Base-by-base conservation (phyloP, 1,284 basidiomycete species). In the Pseudozyma pruni region DNA sequence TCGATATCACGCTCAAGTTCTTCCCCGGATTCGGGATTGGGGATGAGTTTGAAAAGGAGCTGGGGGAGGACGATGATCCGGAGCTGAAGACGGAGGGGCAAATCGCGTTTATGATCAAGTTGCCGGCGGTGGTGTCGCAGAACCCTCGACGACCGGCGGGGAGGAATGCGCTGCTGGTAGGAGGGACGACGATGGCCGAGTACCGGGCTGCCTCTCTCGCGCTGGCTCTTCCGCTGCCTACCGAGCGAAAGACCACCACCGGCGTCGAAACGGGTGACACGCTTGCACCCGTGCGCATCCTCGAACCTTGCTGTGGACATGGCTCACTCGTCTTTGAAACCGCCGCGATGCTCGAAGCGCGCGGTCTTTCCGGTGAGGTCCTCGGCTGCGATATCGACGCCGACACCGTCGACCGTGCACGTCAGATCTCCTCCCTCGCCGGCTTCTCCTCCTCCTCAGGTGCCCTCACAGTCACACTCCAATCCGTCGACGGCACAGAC, bases 241-340 rank as follows among this genome's bases (percentile, higher is more conserved):
- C 34, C 3, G 40, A 60, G 23, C 40, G 58, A 10, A 52, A 39
- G 25, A 34, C 25, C 20, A 46, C 40, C 25, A 35, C 61, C 19
- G 68, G 46, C 6, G 17, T 52, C 16, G 33, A 66, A 33, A 23
- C 10, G 0, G 41, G 27, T 2, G 10, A 32, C 2, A 29, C 25
- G 8, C 17, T 60, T 7, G 53, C 20, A 11, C 67, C 54, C 8
- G 8, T 71, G 10, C 35, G 68, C 0, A 43, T 74, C 8, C 48
- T 74, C 8, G 72, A 74, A 44, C 67, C 72, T 8, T 74, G 72
- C 58, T 70, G 67, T 44, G 72, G 72, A 0, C 67, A 70, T 17
- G 72, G 67, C 6, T 66, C 62, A 41, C 33, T 74, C 1, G 61
- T 59, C 0, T 62, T 74, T n/a, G 67, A 74, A 27, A 67, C 60